phyloP scores from a whole-genome alignment of 768 basidiomycete species.

The Russula abietina region DNA sequence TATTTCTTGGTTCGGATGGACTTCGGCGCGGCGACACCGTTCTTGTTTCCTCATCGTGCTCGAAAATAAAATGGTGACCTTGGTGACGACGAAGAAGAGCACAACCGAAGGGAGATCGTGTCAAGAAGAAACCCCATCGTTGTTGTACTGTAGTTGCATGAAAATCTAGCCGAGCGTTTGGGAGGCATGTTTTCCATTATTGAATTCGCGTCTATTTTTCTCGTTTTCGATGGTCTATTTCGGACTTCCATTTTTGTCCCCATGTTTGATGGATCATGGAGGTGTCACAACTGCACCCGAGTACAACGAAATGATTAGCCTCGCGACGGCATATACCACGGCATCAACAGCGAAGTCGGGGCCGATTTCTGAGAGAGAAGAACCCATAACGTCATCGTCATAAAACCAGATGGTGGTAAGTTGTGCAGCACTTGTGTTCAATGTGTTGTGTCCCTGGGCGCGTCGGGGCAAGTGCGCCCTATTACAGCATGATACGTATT shows the following conservation, averaged over 20 bases:
- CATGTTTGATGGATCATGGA: background rate
- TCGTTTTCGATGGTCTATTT: background rate
- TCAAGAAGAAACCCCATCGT: background rate
- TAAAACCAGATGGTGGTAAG: background rate
- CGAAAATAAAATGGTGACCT: background rate
- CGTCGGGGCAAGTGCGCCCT: background rate
- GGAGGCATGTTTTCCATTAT: background rate
- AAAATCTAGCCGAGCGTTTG: background rate
- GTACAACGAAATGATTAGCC: too few species aligned
- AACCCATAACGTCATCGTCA: background rate
- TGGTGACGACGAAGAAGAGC: background rate
- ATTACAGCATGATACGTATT: background rate
- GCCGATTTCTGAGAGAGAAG: background rate
- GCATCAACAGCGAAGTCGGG: background rate
- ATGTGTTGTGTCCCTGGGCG: background rate
- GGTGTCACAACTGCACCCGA: too few species aligned
- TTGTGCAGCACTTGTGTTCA: background rate
- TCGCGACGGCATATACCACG: too few species aligned
- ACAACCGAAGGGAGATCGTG: background rate
- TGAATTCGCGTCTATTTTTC: background rate
- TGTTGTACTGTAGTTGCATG: background rate
- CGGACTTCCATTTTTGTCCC: background rate
- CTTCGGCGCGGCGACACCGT: background rate
- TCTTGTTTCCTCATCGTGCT: background rate
- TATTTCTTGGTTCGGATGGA: background rate